phyloP scores from a whole-genome alignment of 75 land plant species.

The Cryptomeria japonica region DNA sequence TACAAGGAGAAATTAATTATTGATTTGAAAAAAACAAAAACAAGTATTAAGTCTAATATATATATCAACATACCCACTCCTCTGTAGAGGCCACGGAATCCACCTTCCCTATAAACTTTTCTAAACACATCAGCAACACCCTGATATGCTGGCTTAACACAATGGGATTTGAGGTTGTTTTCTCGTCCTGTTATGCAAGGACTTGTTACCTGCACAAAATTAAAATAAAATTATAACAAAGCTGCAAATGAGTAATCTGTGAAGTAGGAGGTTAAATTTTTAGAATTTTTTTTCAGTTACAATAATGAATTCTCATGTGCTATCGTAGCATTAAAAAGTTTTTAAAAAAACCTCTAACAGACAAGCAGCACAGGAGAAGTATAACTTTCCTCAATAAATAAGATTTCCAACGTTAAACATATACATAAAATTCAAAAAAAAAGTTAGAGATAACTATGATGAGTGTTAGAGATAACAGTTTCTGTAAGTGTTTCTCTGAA shows the following conservation, averaged over 20 bases:
- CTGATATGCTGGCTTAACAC: constrained; percentile 28
- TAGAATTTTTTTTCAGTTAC: neutral
- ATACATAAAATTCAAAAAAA: neutral
- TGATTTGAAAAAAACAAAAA: neutral
- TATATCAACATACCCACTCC: constrained; percentile 52
- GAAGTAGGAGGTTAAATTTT: neutral
- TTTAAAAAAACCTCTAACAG: neutral
- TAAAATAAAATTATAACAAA: neutral
- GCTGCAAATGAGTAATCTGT: neutral
- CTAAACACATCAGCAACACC: constrained; percentile 60
- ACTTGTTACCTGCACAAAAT: constrained; percentile 10
- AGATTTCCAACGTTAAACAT: neutral
- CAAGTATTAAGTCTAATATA: neutral
- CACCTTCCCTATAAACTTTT: constrained; percentile 48
- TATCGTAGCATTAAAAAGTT: neutral
- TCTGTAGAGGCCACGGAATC: constrained; percentile 61
- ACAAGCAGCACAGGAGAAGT: neutral
- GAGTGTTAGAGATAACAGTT: neutral
- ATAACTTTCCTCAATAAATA: neutral
- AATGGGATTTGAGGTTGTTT: neutral
- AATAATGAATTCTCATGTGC: neutral
- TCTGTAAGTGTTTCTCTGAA: neutral
- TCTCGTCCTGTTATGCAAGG: neutral
- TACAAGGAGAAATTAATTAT: neutral
- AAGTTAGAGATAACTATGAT: neutral